Conservation (phyloP, 192 early-diverging fungal species). For the Coemansia sp. region DNA sequence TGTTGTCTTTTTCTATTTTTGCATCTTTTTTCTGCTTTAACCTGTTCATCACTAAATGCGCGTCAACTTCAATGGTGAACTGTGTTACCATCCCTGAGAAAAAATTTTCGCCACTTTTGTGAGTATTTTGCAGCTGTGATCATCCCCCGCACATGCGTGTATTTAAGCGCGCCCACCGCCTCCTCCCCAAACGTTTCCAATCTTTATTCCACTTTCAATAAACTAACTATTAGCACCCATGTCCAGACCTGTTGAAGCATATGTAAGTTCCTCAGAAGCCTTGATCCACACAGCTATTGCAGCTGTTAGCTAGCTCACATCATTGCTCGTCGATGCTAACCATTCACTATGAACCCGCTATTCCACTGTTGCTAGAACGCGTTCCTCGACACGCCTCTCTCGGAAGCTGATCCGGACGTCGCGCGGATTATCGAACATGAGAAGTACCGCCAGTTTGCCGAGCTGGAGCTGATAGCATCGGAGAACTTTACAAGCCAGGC, state of each 20-base stretch:
- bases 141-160: no score
- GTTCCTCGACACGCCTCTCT: conserved; percentile 84
- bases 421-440: conserved; percentile 94
- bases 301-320: not conserved
- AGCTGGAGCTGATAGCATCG: conserved; percentile 98
- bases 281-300: not conserved
- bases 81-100: no score
- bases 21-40: no score
- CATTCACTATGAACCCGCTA: not conserved
- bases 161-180: no score
- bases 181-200: no score
- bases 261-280: conserved; percentile 22
- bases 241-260: conserved; percentile 44
- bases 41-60: no score
- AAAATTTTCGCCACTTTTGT: no score
- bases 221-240: conserved; percentile 13
- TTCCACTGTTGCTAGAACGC: conserved; percentile 57
- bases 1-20: no score
- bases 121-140: no score
- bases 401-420: conserved; percentile 91
- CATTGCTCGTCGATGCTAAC: not conserved
- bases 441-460: conserved; percentile 97
- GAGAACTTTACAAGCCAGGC: conserved; percentile 99
- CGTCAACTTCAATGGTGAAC: no score
- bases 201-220: no score